Conservation (phyloP, 202 grass and related monocot species). For the Setaria italica region DNA sequence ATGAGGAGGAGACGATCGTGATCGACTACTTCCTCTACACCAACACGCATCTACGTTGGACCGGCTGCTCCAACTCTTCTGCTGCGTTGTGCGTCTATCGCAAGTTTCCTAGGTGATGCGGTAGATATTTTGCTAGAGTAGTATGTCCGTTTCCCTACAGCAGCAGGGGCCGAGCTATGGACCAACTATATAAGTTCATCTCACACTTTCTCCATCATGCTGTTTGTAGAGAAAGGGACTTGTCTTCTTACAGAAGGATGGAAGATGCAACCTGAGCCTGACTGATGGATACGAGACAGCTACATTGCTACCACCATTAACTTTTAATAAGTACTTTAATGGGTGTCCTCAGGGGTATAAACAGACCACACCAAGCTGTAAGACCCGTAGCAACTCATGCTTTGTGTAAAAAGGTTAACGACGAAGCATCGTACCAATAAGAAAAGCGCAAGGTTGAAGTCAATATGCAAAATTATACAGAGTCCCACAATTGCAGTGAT, state of each 20-base stretch:
- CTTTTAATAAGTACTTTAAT: slow-evolving; percentile 42
- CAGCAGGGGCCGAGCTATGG: not conserved
- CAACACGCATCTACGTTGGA: too few relatives aligned
- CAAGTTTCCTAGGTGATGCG: too few relatives aligned
- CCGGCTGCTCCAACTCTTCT: too few relatives aligned
- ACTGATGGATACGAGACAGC: slow-evolving; percentile 46
- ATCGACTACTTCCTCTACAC: too few relatives aligned
- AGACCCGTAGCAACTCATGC: not conserved
- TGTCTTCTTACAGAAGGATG: slow-evolving; percentile 38
- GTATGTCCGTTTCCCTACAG: too few relatives aligned
- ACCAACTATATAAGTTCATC: not conserved
- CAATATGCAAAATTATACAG: not conserved
- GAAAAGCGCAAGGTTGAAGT: not conserved
- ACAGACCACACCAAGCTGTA: not conserved
- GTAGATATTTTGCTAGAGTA: too few relatives aligned
- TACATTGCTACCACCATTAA: slow-evolving; percentile 43
- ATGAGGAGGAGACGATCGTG: too few relatives aligned
- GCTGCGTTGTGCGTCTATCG: too few relatives aligned
- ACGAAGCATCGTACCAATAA: not conserved
- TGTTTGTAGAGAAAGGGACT: slow-evolving; percentile 46
- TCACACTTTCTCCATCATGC: slow-evolving; percentile 39
- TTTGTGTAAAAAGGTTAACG: not conserved
- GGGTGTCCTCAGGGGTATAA: slow-evolving; percentile 16
- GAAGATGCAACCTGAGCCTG: slow-evolving; percentile 23
- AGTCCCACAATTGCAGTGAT: too few relatives aligned